Conservation (phyloP, 2,329 filamentous ascomycete species). For the Pseudocercospora crystallina region DNA sequence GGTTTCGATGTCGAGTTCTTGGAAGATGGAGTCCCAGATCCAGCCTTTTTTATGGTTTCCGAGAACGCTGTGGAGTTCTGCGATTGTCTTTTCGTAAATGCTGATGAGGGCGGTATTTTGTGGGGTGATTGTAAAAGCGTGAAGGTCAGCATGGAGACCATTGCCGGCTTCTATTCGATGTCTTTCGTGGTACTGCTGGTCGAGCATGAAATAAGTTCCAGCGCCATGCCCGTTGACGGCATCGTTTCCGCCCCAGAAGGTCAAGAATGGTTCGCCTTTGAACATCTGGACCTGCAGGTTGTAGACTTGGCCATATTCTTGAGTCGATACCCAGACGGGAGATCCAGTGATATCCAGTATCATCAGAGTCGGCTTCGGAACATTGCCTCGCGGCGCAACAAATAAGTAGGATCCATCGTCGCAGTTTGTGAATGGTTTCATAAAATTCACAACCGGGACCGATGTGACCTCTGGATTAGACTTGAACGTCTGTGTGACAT, state of each 20-base stretch:
- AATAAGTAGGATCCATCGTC: conserved; percentile 34
- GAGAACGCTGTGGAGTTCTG: conserved; percentile 19
- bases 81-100: conserved; percentile 34
- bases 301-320: conserved; percentile 41
- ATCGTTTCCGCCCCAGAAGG: conserved; percentile 52
- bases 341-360: conserved; percentile 19
- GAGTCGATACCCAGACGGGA: conserved; percentile 19
- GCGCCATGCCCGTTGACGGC: conserved; percentile 50
- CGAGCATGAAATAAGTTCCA: conserved; percentile 48
- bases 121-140: conserved; percentile 43
- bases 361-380: conserved; percentile 17
- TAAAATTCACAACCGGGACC: conserved; percentile 34
- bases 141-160: conserved; percentile 40
- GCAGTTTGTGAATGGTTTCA: conserved; percentile 32
- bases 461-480: conserved; percentile 34
- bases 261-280: conserved; percentile 46
- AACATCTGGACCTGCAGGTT: conserved; percentile 49
- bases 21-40: conserved; percentile 36
- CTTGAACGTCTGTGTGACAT: conserved; percentile 37
- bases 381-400: conserved; percentile 24
- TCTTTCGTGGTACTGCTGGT: conserved; percentile 33
- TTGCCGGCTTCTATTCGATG: conserved; percentile 41
- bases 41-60: conserved; percentile 34
- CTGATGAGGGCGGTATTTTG: conserved; percentile 45
- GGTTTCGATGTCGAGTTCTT: conserved; percentile 50